These are phyloP conservation scores for Bipolaris oryzae DNA, from an alignment of 2,329 filamentous ascomycete species.

Conservation along the genomic window DNA sequence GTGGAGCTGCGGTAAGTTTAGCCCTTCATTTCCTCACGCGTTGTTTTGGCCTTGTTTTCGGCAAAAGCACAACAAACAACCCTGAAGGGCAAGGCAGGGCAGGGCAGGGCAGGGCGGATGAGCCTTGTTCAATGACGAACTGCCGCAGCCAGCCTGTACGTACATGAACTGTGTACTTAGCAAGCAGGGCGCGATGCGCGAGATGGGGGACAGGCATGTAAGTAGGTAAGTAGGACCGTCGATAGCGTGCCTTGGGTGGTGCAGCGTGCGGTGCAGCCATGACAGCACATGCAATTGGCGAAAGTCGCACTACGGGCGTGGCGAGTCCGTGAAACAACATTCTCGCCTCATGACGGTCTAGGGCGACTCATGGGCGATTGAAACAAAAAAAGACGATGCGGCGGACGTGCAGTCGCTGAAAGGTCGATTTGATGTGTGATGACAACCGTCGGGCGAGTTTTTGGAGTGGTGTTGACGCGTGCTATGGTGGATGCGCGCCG, in stretches of 20 bases:
- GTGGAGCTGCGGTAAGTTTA: constrained; percentile 31
- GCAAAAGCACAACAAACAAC: constrained; percentile 35
- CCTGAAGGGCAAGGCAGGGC: no score
- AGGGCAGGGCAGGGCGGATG: constrained; percentile 1
- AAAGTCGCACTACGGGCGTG: constrained; percentile 32
- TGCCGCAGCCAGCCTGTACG: constrained; percentile 1
- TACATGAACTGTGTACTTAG: not conserved
- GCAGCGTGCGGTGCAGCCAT: constrained; percentile 27
- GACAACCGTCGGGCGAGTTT: constrained; percentile 2
- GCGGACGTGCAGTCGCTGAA: constrained; percentile 5
- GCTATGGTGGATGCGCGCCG: constrained; percentile 9
- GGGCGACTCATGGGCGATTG: constrained; percentile 24
- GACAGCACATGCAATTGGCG: constrained; percentile 31
- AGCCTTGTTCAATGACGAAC: constrained; percentile 4
- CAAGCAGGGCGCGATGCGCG: constrained; percentile 14
- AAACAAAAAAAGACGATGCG: constrained; percentile 22
- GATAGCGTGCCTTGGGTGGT: constrained; percentile 30
- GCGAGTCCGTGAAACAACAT: constrained; percentile 31
- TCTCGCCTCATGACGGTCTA: constrained; percentile 21
- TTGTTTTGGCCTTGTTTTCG: constrained; percentile 41
- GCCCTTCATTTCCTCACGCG: constrained; percentile 47
- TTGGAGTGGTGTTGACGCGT: constrained; percentile 9
- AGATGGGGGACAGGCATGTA: not conserved
- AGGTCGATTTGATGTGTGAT: not conserved
- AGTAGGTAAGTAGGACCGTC: constrained; percentile 26